phyloP scores from a whole-genome alignment of 1,284 basidiomycete species.

The Marasmius tenuissimus region DNA sequence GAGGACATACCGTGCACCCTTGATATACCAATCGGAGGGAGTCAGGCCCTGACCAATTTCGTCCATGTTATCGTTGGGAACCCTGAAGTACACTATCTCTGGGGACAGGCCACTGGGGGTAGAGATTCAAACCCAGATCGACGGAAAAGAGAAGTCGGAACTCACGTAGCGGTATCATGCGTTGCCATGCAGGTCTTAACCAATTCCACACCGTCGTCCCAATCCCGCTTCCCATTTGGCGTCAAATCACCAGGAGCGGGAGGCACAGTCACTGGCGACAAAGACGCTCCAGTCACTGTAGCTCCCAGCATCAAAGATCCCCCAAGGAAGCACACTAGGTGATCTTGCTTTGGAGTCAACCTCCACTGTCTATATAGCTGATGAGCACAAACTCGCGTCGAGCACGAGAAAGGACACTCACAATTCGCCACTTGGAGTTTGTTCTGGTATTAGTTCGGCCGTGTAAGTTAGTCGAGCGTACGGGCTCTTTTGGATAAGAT shows the following conservation, averaged over 20 bases:
- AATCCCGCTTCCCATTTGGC: constrained; percentile 67
- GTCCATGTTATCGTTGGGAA: constrained; percentile 52
- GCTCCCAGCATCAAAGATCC: constrained; percentile 91
- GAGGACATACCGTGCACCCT: constrained; percentile 56
- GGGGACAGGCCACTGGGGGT: constrained; percentile 70
- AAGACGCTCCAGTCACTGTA: constrained; percentile 60
- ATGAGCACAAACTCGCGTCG: too few relatives aligned
- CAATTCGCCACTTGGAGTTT: constrained; percentile 35
- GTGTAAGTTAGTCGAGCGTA: constrained; percentile 72
- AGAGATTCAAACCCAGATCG: neutral
- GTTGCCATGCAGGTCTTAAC: constrained; percentile 88
- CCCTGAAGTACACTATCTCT: constrained; percentile 81
- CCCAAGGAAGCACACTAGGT: constrained; percentile 93
- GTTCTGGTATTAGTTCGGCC: constrained; percentile 73
- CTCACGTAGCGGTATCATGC: constrained; percentile 83
- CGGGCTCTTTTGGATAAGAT: constrained; percentile 69
- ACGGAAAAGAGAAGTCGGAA: constrained; percentile 16
- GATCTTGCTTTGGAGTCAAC: constrained; percentile 87
- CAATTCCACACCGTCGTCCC: constrained; percentile 79
- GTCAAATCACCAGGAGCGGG: constrained; percentile 60
- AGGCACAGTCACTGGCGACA: constrained; percentile 54
- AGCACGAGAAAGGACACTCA: too few relatives aligned
- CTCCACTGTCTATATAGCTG: too few relatives aligned
- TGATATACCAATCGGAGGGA: constrained; percentile 86
- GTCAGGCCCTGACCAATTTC: constrained; percentile 22